Percentiles rank a stretch among this genome's conserved stretches.
These are phyloP conservation scores for Clarkia xantiana DNA, from an alignment of 345 rosid species.

Conservation along the genomic window DNA sequence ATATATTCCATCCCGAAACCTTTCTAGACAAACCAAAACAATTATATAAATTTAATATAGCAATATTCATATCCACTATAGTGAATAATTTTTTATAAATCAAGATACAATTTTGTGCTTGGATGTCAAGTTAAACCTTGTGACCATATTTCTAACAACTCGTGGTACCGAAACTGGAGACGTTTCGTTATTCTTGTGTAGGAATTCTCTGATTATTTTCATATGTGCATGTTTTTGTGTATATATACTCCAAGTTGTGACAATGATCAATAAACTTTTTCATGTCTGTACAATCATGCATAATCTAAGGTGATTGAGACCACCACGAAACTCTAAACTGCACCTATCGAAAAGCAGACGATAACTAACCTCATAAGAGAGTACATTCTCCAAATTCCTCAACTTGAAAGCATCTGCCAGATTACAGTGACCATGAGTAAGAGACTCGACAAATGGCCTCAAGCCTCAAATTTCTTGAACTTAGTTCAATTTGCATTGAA, in stretches of 20 bases:
- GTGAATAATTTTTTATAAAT: no score
- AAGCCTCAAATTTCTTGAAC: conserved; percentile 48
- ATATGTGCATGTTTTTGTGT: no score
- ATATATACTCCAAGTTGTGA: no score
- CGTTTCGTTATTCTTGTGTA: conserved; percentile 56
- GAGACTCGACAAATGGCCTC: conserved; percentile 37
- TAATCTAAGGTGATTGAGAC: conserved; percentile 6
- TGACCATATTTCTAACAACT: conserved; percentile 42
- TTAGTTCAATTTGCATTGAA: conserved; percentile 68
- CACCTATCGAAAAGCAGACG: conserved; percentile 7
- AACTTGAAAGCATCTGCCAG: conserved; percentile 63
- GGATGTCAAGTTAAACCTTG: conserved; percentile 33
- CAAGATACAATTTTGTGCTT: no score
- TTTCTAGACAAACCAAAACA: conserved; percentile 25
- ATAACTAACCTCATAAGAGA: conserved; percentile 54
- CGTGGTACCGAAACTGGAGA: conserved; percentile 74
- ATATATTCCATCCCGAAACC: conserved; percentile 81
- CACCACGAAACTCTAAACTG: conserved; percentile 2
- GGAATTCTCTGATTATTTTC: conserved; percentile 61
- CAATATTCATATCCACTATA: no score
- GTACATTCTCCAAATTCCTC: conserved; percentile 48
- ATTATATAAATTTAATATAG: no score
- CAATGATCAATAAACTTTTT: no score
- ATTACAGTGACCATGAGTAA: conserved; percentile 19
- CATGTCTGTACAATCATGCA: conserved; percentile 40